A percentile compares a stretch with the other conserved stretches of the same genome.
Evolutionary conservation across 176 grass and related monocot species (phyloP).

Genomic region (Chloris gayana): DNA sequence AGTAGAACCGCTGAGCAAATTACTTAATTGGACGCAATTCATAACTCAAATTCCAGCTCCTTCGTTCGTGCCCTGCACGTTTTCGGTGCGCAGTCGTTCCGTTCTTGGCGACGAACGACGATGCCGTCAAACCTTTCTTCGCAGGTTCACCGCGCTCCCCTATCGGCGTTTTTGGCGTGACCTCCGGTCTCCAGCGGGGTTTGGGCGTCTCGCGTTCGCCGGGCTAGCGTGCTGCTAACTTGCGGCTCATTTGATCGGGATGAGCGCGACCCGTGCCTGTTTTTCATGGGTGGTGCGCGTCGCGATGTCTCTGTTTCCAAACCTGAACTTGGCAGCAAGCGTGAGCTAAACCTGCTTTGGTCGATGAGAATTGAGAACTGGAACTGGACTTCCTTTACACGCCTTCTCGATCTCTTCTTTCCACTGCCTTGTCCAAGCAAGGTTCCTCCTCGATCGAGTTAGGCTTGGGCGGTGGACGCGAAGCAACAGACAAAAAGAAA

Average conservation of each 20-base stretch:
- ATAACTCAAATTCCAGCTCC: neutral
- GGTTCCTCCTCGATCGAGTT: neutral
- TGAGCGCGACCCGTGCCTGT: neutral
- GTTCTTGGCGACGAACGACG: neutral
- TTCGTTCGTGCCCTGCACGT: neutral
- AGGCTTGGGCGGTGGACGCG: neutral
- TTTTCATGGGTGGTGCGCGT: neutral
- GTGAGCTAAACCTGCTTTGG: neutral
- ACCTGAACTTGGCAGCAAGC: neutral
- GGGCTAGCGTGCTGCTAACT: neutral
- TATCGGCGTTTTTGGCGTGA: conserved; percentile 22
- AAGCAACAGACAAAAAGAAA: conserved; percentile 15
- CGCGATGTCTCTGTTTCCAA: too few species aligned
- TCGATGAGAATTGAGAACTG: neutral
- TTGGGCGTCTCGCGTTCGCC: too few species aligned
- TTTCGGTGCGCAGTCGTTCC: neutral
- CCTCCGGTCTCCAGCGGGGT: neutral
- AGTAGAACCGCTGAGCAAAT: neutral
- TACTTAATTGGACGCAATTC: neutral
- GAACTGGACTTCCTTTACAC: neutral
- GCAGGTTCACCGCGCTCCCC: neutral
- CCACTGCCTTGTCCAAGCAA: neutral
- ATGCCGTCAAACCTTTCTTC: neutral
- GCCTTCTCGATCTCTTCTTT: neutral
- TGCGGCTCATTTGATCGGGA: neutral